Base-by-base conservation (phyloP, 768 basidiomycete genomes). In the Psilocybe cyanescens region DNA sequence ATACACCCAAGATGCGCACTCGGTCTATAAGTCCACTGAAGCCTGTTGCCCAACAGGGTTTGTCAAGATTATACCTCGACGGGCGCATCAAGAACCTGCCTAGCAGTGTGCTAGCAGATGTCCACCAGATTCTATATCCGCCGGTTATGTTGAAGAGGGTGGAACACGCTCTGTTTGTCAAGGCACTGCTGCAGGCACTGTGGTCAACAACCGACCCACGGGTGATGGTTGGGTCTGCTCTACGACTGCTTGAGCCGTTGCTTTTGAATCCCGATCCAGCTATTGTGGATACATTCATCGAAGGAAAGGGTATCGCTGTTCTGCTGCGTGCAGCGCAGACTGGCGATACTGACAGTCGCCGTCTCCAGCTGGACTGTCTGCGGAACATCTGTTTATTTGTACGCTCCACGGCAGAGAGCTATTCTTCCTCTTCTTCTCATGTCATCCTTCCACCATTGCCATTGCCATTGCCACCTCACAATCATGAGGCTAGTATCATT, bases 281-380 rank as follows among this genome's bases (percentile, higher is more conserved):
- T 3, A 69, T 73, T 0, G 50, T 72, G 33, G 58, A 73, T 41
- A 68, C 72, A 0, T 78, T 78, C 46, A 66, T 74, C 6, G 68
- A 72, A 3, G 67, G 64, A 17, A 66, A 72, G 41, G 78, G 77
- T 17, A 67, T 76, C 5, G 61, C 69, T 16, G 69, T 71, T 12
- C 65, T 79, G 11, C 69, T 78, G 4, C 69, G 74, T 0, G 70
- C 72, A 17, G 73, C 76, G 9, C 71, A 71, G 44, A 64, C 64
- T 6, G 75, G 76, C 1, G 74, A 70, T 39, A 71, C 74, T 3
- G 75, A 74, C 50, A 75, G 74, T 60, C 71, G 76, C n/a, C 68
- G 71, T 24, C 69, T 79, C 8, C 76, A 78, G 49, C 69, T 78
- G 30, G 74, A 76, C 57, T 75, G 76, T 59, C 67, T 78, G 61